Evolutionary conservation across 768 basidiomycete species (phyloP).

Genomic region (Tylopilus balloui): DNA sequence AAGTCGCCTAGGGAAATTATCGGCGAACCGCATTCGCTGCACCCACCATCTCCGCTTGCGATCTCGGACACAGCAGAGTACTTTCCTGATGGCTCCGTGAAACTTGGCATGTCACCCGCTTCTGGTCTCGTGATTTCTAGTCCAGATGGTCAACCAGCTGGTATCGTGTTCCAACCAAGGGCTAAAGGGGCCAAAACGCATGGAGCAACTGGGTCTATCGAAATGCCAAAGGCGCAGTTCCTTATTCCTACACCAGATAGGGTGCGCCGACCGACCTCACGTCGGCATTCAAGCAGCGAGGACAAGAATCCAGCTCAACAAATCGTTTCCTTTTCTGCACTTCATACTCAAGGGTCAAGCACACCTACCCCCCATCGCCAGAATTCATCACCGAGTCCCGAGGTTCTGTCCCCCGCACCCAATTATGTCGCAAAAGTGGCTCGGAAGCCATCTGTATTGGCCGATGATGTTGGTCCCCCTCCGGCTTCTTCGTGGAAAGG

Average conservation of each 20-base stretch:
- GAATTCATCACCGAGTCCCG: slow-evolving; percentile 24
- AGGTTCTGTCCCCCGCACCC: slow-evolving; percentile 8
- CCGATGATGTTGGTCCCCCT: slow-evolving; percentile 21
- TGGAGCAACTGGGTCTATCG: slow-evolving; percentile 36
- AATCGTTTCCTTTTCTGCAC: slow-evolving; percentile 26
- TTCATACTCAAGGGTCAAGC: slow-evolving; percentile 20
- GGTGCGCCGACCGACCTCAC: slow-evolving; percentile 24
- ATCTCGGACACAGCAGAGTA: slow-evolving; percentile 68
- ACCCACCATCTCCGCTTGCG: slow-evolving; percentile 69
- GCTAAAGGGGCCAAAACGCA: slow-evolving; percentile 36
- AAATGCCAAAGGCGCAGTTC: slow-evolving; percentile 42
- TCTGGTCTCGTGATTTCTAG: slow-evolving; percentile 89
- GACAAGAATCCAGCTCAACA: slow-evolving; percentile 26
- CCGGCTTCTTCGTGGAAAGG: slow-evolving; percentile 23
- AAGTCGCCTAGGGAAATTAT: slow-evolving; percentile 48
- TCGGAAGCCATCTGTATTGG: slow-evolving; percentile 30
- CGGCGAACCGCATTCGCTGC: slow-evolving; percentile 35
- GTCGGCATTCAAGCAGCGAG: slow-evolving; percentile 26
- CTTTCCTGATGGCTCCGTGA: slow-evolving; percentile 58
- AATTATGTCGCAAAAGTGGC: slow-evolving; percentile 13
- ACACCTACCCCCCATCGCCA: slow-evolving; percentile 18
- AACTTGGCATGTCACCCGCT: slow-evolving; percentile 70
- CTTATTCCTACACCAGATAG: slow-evolving; percentile 28
- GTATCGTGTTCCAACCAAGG: slow-evolving; percentile 91
- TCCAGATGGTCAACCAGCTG: slow-evolving; percentile 90